A percentile compares a stretch with the other conserved stretches of the same genome.
These are phyloP conservation scores for Ophiostoma angusticollis DNA, from an alignment of 2,329 filamentous ascomycete genomes.

Conservation along the genomic window DNA sequence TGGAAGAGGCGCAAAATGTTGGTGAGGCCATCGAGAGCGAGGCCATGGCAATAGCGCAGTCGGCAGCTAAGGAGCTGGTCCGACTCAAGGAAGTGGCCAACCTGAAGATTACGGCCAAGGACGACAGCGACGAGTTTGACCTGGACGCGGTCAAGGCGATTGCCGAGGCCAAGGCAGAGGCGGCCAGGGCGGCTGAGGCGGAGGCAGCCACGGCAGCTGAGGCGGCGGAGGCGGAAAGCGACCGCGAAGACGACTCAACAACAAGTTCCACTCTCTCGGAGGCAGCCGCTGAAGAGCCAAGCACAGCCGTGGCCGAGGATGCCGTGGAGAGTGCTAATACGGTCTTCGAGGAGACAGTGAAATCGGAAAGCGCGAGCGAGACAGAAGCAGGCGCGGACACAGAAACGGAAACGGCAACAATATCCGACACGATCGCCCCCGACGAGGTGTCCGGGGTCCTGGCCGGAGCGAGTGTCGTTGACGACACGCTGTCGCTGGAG, in stretches of 20 bases:
- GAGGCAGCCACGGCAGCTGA: conserved; percentile 16
- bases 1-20: conserved; percentile 55
- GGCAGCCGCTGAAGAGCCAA: background rate
- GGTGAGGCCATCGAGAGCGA: conserved; percentile 49
- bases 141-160: conserved; percentile 49
- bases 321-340: too few relatives aligned
- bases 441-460: conserved; percentile 23
- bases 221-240: conserved; percentile 19
- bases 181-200: conserved; percentile 34
- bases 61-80: conserved; percentile 66
- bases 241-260: too few relatives aligned
- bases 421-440: conserved; percentile 5
- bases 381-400: background rate
- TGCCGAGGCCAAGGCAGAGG: conserved; percentile 33
- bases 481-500: conserved; percentile 3
- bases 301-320: background rate
- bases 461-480: conserved; percentile 14
- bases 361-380: conserved; percentile 19
- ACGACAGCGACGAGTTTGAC: conserved; percentile 68
- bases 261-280: too few relatives aligned
- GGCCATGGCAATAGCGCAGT: conserved; percentile 68
- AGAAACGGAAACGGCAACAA: background rate
- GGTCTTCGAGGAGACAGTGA: conserved; percentile 14
- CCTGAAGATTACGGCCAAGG: conserved; percentile 69
- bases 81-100: conserved; percentile 70